A percentile compares a stretch with the other conserved stretches of the same genome.
phyloP scores from a whole-genome alignment of 2,329 filamentous ascomycete species.

The Aspergillus pseudoviridinutans region DNA sequence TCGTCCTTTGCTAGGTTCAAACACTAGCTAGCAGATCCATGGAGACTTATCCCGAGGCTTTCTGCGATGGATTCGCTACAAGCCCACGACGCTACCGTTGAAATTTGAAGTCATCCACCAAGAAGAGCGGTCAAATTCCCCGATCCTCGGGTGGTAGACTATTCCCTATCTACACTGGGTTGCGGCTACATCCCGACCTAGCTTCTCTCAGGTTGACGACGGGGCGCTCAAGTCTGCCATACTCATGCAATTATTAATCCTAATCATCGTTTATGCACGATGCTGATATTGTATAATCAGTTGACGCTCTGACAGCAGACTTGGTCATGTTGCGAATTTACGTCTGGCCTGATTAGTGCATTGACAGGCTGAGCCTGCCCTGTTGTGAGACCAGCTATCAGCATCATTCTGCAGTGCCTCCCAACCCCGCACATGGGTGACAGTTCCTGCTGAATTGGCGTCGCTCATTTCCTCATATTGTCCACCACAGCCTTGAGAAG shows the following conservation, averaged over 20 bases:
- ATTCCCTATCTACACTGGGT: neutral
- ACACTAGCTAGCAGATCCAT: conserved; percentile 16
- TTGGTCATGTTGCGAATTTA: neutral
- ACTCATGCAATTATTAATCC: neutral
- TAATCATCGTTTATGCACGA: neutral
- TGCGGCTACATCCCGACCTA: neutral
- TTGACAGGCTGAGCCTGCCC: neutral
- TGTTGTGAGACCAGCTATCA: neutral
- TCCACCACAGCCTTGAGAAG: neutral
- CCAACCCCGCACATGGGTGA: conserved; percentile 16
- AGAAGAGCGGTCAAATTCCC: neutral
- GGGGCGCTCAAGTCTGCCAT: neutral
- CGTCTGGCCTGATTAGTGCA: neutral
- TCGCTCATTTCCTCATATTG: conserved; percentile 9
- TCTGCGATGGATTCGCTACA: neutral
- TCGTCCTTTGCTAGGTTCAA: conserved; percentile 8
- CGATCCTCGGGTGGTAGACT: no score
- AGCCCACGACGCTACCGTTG: neutral
- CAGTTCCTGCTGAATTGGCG: conserved; percentile 13
- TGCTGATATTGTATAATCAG: neutral
- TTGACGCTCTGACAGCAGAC: neutral
- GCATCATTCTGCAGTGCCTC: conserved; percentile 1
- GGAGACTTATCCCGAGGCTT: neutral
- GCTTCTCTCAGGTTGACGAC: neutral
- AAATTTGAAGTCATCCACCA: neutral